Base-by-base conservation (phyloP, 164 flowering plant genomes). In the Protea cynaroides region DNA sequence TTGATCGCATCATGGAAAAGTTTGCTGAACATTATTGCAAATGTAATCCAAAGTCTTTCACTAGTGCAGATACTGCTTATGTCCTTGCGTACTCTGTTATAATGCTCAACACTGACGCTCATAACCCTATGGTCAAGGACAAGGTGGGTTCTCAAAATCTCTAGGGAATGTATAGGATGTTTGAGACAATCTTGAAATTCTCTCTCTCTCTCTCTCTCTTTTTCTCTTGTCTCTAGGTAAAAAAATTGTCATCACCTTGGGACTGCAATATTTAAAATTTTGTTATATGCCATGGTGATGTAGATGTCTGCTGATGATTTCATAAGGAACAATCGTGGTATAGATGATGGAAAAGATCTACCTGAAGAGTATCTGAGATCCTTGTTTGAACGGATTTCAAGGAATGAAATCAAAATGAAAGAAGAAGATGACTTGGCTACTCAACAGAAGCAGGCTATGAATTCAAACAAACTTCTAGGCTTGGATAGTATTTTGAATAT, bases 231-330 rank as follows among this genome's bases (percentile, higher is more conserved):
- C 34, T 29, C 34, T 29, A 2, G 34, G 34, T 29, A 29, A 5
- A 29, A 29, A 29, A 2, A 2, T 2, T 29, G 34, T 29, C 34
- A 29, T 5, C 34, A 29, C 34, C 34, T 3, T 29, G 34, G 34
- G 34, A 29, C 34, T 29, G 34, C 34, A 29, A 0, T 29, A 29
- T 29, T 29, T 3, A 29, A 29, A 29, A 29, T 29, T 29, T 29
- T 29, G 34, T 53, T 63, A 13, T 63, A 14, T 65, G 25, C 44
- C 49, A 49, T 36, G 58, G 49, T 55, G 59, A 10, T 84, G 75
- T 86, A 95, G 99, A 95, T 95, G 99, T 88, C 91, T n/a, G 82
- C 86, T 68, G 99, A 95, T 58, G 99, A 90, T 78, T 95, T 95
- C 73, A 86, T 95, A 68, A 84, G 92, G 79, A 95, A 95, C 73